Conservation (phyloP, 164 flowering plant genomes). For the Magnolia sinica region DNA sequence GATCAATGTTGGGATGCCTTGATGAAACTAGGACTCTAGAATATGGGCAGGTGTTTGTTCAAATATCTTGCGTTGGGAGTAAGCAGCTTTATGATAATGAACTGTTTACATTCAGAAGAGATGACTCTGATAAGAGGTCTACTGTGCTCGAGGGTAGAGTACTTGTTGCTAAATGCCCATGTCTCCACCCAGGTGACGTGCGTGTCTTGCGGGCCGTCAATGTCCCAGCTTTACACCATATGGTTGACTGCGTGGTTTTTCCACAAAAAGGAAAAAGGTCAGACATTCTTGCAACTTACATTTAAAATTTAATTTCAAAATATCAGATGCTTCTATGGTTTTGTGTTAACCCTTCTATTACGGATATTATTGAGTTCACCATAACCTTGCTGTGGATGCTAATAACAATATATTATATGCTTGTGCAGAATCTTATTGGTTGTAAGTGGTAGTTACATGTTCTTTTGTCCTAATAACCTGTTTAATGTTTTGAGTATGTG, state of each 20-base stretch:
- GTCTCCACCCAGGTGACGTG: constrained; percentile 94
- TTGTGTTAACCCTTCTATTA: not conserved
- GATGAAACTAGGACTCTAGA: constrained; percentile 78
- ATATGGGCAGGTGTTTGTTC: constrained; percentile 89
- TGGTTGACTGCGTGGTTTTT: constrained; percentile 94
- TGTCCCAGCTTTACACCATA: constrained; percentile 69
- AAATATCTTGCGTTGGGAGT: constrained; percentile 38
- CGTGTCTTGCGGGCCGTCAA: constrained; percentile 70
- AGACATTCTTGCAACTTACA: constrained; percentile 1
- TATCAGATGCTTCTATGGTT: not conserved
- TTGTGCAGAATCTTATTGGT: too few relatives aligned
- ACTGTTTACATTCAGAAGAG: not conserved
- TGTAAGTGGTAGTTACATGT: too few relatives aligned
- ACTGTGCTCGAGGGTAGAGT: constrained; percentile 46
- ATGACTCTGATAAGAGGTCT: constrained; percentile 9
- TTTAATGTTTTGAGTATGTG: too few relatives aligned
- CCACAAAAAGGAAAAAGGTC: constrained; percentile 82
- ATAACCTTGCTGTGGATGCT: not conserved
- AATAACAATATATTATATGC: too few relatives aligned
- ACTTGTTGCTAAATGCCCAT: constrained; percentile 89
- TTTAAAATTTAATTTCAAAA: not conserved
- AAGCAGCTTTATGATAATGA: constrained; percentile 16
- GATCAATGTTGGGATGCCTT: constrained; percentile 88
- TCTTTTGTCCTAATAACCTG: too few relatives aligned
- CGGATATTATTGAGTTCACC: not conserved